Evolutionary conservation across 2,329 filamentous ascomycete genomes (phyloP), one percentile per base, ranked within the genome.

Genomic region (Pseudogymnoascus sp.): DNA sequence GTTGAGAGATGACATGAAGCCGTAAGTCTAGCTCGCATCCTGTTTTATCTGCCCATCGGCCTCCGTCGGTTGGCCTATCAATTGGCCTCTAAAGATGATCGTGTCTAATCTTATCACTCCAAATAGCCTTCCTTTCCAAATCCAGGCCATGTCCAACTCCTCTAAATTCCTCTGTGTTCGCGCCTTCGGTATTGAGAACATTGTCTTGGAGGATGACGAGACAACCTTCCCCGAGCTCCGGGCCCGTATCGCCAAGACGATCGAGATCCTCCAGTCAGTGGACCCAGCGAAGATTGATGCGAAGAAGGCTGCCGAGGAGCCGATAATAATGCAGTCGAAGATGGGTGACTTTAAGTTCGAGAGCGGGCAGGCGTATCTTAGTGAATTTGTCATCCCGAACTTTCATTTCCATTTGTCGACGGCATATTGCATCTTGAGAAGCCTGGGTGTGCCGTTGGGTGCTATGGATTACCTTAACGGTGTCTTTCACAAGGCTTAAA

Each of bases 331-430:
- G 33, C 9, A 36, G 33, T 11, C 33, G 4, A 60, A 36, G 30
- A 36, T 60, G 11, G 58, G 58, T 16, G 8, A 36, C 58, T 60
- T 60, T 16, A 60, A 11, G n/a, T 60, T 60, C 12, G 58, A 60
- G 58, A 71, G 69, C 1, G 74, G 70, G 0, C 49, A 71, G 42
- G 65, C 69, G 0, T 80, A 79, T 64, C 62, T 79, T 28, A 64
- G 66, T 22, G 66, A 66, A 2, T 78, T 73, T 68, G 74, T 69
- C 9, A 62, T 80, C 39, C 78, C 79, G 4, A 81, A 82, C 65
- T 76, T 82, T 65, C 81, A 75, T 70, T 83, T 82, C 66, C 80
- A 83, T 66, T 62, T 77, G 3, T 74, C 70, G 5, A 79, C 74
- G n/a, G 76, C 78, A 12, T 82, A 82, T 68, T 72, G 68, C 3